phyloP scores from a whole-genome alignment of 768 basidiomycete genomes.

The Leccinum variicolor region DNA sequence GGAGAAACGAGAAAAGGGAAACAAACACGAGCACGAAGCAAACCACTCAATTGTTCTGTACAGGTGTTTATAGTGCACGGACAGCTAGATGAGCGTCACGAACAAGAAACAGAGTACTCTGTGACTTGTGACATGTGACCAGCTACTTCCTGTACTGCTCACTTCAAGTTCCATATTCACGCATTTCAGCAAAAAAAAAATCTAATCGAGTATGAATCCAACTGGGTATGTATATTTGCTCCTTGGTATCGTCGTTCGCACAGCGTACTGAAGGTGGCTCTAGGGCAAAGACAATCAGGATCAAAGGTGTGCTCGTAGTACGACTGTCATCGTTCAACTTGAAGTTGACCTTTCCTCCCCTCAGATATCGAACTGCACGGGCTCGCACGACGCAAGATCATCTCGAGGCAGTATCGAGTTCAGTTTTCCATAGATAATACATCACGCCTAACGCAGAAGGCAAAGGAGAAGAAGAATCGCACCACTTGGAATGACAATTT shows the following conservation, averaged over 20 bases:
- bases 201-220: neutral
- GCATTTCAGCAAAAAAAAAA: too few relatives aligned
- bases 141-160: too few relatives aligned
- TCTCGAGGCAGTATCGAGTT: neutral
- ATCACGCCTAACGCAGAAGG: neutral
- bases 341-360: too few relatives aligned
- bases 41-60: too few relatives aligned
- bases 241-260: neutral
- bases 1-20: too few relatives aligned
- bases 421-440: neutral
- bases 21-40: too few relatives aligned
- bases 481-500: neutral
- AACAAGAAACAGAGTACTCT: too few relatives aligned
- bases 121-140: too few relatives aligned
- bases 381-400: neutral
- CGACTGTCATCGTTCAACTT: too few relatives aligned
- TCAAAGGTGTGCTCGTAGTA: neutral
- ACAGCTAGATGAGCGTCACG: too few relatives aligned
- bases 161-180: too few relatives aligned
- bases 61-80: too few relatives aligned
- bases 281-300: neutral
- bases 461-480: neutral
- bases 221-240: neutral
- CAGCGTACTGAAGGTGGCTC: neutral
- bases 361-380: neutral